A percentile compares a stretch with the other conserved stretches of the same genome.
phyloP scores from a whole-genome alignment of 2,329 filamentous ascomycete species.

The Pezicula neosporulosa region DNA sequence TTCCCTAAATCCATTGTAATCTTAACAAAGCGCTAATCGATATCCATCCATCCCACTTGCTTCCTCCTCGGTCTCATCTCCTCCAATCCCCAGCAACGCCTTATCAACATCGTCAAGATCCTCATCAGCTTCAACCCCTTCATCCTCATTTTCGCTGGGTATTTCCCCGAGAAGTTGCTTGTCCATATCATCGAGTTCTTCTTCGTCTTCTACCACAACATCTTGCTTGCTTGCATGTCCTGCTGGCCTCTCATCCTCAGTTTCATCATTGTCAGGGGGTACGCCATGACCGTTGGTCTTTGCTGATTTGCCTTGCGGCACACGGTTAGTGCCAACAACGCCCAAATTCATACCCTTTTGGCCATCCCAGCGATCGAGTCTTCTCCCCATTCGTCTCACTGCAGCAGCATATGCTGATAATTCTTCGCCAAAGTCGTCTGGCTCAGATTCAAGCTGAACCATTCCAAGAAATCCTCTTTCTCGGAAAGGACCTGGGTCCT shows the following conservation, averaged over 20 bases:
- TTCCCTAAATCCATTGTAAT: not conserved
- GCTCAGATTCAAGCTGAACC: conserved; percentile 56
- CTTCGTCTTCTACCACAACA: conserved; percentile 26
- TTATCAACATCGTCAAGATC: conserved; percentile 45
- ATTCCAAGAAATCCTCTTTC: conserved; percentile 62
- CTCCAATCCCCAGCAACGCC: conserved; percentile 23
- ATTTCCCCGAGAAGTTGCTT: conserved; percentile 47
- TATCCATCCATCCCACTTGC: conserved; percentile 26
- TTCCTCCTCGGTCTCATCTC: conserved; percentile 30
- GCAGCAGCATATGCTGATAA: conserved; percentile 62
- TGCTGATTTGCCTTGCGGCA: conserved; percentile 11
- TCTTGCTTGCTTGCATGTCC: conserved; percentile 26
- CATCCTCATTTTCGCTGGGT: conserved; percentile 39
- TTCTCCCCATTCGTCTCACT: conserved; percentile 58
- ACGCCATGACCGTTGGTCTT: conserved; percentile 16
- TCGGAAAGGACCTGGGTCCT: conserved; percentile 37
- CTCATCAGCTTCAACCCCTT: conserved; percentile 36
- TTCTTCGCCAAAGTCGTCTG: conserved; percentile 76
- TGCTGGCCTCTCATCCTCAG: conserved; percentile 29
- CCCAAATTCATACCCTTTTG: conserved; percentile 24
- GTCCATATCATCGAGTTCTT: conserved; percentile 53
- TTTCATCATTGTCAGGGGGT: conserved; percentile 24
- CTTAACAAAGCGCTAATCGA: conserved; percentile 16
- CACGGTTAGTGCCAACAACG: conserved; percentile 26
- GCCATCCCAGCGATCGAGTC: conserved; percentile 69